Evolutionary conservation across 352 stramenopile species (phyloP).

Genomic region (Saprolegnia parasitica): DNA sequence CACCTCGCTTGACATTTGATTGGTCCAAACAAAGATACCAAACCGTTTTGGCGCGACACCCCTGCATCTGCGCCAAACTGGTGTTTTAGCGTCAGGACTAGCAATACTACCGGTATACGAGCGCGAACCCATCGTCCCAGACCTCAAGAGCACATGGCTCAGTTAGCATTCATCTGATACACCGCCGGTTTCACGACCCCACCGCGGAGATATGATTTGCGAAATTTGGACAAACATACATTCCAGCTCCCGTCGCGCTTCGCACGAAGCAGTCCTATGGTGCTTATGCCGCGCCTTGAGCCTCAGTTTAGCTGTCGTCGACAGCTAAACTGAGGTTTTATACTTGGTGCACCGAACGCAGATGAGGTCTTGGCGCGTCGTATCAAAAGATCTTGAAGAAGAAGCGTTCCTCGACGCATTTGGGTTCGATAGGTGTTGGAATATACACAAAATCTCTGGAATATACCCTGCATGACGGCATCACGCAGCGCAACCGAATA

Average conservation of each 20-base stretch:
- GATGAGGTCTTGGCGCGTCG: too few species aligned
- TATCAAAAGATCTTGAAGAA: not conserved
- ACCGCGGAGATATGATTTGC: too few species aligned
- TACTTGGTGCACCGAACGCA: too few species aligned
- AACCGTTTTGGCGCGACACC: not conserved
- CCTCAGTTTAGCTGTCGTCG: too few species aligned
- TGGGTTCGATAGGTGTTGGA: not conserved
- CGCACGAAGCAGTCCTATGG: too few species aligned
- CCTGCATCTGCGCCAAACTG: not conserved
- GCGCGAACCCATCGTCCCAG: not conserved
- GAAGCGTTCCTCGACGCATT: not conserved
- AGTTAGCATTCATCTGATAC: too few species aligned
- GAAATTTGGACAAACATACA: too few species aligned
- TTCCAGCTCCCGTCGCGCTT: too few species aligned
- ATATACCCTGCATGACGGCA: not conserved
- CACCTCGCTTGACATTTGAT: not conserved
- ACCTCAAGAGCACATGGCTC: not conserved
- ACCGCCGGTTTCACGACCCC: too few species aligned
- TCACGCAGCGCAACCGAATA: not conserved
- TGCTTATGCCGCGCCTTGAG: too few species aligned
- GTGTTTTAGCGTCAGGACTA: not conserved
- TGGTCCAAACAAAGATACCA: not conserved
- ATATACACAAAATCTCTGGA: not conserved
- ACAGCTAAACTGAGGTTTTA: too few species aligned
- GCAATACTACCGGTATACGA: not conserved